Base-by-base conservation (phyloP, 768 basidiomycete species). In the Hebeloma cylindrosporum region DNA sequence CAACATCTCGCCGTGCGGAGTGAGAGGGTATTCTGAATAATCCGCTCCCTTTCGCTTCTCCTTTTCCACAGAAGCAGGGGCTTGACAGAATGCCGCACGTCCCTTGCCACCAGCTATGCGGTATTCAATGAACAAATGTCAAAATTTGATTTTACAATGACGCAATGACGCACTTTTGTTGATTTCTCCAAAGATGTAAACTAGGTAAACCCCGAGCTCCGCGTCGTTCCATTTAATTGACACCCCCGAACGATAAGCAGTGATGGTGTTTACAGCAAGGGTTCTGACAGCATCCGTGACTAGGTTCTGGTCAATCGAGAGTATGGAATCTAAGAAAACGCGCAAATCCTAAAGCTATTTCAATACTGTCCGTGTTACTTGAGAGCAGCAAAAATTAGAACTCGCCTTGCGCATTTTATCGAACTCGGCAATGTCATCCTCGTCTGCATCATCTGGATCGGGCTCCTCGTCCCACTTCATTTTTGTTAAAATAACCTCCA, bases 151-250 rank as follows among this genome's bases (percentile, higher is more conserved):
- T n/a, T n/a, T n/a, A n/a, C n/a, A 14, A 7, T 21, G 7, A 34
- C 20, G 29, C 21, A 29, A 29, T 37, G 7, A 60, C 84, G 40
- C 46, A 93, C 94, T 80, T 73, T 92, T 95, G 64, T 82, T 83
- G 53, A 95, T 81, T 62, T 96, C 93, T 31, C 95, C 95, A 57
- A 90, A 98, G 25, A 95, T 88, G 60, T 83, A 97, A 7, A 97
- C 83, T 18, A 98, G 75, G 63, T 93, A 93, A n/a, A 95, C 71
- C 0, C 90, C 93, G 14, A 98, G 75, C 64, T 99, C 96, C 2
- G 88, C 91, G 51, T 94, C 86, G 54, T 92, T 83, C 96, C 96
- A 98, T 48, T 87, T 78, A 26, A 96, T 64, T 13, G 73, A 60
- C 0, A 77, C 64, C 0, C 87, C 81, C 47, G 69, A 83, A 39